A percentile compares a stretch with the other conserved stretches of the same genome.
Conservation (phyloP, 2,329 filamentous ascomycete genomes). For the Stagonosporopsis chrysanthemi region DNA sequence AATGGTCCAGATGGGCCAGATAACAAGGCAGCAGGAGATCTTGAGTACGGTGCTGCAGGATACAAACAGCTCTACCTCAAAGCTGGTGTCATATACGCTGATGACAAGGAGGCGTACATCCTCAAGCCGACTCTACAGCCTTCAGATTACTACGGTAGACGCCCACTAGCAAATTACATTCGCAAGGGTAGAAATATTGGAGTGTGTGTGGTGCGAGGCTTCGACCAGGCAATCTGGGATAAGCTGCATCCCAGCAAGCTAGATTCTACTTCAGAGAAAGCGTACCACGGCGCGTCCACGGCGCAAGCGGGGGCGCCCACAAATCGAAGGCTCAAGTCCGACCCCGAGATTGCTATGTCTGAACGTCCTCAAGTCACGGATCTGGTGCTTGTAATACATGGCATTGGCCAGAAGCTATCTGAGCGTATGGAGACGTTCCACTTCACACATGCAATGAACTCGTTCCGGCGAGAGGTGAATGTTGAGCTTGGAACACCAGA, state of each 20-base stretch:
- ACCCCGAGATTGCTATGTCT: slow-evolving; percentile 69
- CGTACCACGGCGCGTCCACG: slow-evolving; percentile 55
- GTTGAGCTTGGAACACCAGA: slow-evolving; percentile 77
- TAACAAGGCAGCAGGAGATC: slow-evolving; percentile 57
- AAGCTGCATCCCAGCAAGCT: slow-evolving; percentile 68
- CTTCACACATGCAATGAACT: slow-evolving; percentile 95
- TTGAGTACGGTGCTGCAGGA: slow-evolving; percentile 53
- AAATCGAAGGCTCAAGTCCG: slow-evolving; percentile 49
- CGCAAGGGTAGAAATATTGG: slow-evolving; percentile 83
- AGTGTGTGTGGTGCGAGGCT: slow-evolving; percentile 87
- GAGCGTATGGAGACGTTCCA: slow-evolving; percentile 95
- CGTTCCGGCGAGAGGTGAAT: slow-evolving; percentile 85
- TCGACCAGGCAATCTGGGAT: slow-evolving; percentile 79
- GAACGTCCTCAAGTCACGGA: slow-evolving; percentile 80
- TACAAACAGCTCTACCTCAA: slow-evolving; percentile 69
- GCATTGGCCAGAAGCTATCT: slow-evolving; percentile 95
- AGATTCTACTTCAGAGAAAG: slow-evolving; percentile 50
- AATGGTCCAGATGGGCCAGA: slow-evolving; percentile 55
- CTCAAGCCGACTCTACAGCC: slow-evolving; percentile 85
- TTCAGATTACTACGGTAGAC: slow-evolving; percentile 82
- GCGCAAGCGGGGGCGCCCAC: slow-evolving; percentile 55
- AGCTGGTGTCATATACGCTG: slow-evolving; percentile 87
- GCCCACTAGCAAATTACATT: slow-evolving; percentile 80
- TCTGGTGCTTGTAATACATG: slow-evolving; percentile 88
- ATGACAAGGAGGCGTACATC: slow-evolving; percentile 78